Percentiles rank a stretch among this genome's conserved stretches.
Conservation (phyloP, 202 grass and related monocot genomes). For the Zoysia matrella region DNA sequence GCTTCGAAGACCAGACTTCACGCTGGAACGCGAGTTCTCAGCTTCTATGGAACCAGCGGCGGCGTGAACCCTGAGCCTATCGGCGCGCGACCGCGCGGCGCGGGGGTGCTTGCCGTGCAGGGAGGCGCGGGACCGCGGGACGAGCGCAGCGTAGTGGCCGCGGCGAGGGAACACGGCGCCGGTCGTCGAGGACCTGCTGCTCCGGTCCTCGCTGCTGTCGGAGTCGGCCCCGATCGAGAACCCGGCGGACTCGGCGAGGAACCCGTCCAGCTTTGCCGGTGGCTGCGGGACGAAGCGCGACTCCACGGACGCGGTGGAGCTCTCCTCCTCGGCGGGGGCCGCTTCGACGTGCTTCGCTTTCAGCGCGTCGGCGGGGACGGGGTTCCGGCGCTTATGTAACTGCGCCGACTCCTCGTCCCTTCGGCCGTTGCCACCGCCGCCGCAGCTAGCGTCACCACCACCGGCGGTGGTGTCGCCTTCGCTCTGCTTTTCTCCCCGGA, state of each 20-base stretch:
- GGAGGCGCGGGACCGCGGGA: background rate
- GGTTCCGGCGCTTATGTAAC: constrained; percentile 63
- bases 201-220: constrained; percentile 56
- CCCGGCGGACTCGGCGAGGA: constrained; percentile 31
- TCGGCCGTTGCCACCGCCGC: background rate
- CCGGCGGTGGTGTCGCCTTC: constrained; percentile 5
- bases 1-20: constrained; percentile 35
- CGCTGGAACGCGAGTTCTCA: background rate
- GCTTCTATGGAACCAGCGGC: constrained; percentile 13
- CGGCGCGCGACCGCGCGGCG: constrained; percentile 28
- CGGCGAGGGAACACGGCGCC: constrained; percentile 26
- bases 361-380: constrained; percentile 24
- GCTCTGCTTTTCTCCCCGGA: constrained; percentile 50
- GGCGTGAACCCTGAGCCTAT: background rate
- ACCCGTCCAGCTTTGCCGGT: constrained; percentile 41
- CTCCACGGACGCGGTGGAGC: constrained; percentile 59
- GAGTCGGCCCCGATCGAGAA: constrained; percentile 66
- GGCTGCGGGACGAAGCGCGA: constrained; percentile 46
- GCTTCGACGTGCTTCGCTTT: constrained; percentile 37
- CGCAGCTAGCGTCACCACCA: background rate
- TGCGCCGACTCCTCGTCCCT: constrained; percentile 35
- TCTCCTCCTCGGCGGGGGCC: constrained; percentile 41
- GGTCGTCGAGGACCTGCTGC: constrained; percentile 61
- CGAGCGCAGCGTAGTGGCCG: background rate
- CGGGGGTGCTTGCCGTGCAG: constrained; percentile 42